Evolutionary conservation across 305 asterid species (phyloP), one percentile per base, ranked within the genome.

Genomic region (Fraxinus velutina): DNA sequence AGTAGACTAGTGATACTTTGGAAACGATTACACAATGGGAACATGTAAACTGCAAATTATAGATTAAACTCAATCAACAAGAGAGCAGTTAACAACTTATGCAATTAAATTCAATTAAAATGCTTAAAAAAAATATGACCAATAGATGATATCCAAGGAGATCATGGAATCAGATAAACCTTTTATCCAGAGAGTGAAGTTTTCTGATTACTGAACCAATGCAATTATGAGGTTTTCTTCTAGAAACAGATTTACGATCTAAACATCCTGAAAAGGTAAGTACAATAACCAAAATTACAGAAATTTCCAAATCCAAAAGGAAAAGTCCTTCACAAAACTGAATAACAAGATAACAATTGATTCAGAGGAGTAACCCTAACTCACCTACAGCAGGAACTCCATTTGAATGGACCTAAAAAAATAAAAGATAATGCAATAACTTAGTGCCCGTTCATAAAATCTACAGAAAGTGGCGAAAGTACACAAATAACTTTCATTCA

Each of bases 151-250:
- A 52, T 34, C 66, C 36, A 79, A 71, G 55, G 52, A 78, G 73
- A 75, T 15, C 29, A 64, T 19, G 29, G 75, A 62, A 79, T 33
- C 29, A 19, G 17, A 12, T 37, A 21, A 89, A 92, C 97, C 99
- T 92, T 76, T 81, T 84, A 80, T 92, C 91, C 44, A 88, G 84
- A 79, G 86, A 81, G 78, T 84, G 88, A 82, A 79, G 78, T 84
- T 92, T 83, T 82, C 89, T 89, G 73, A 95, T 85, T 22, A 94
- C 84, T 72, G 91, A 85, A 39, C 97, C 98, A 76, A 91, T 89
- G 89, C 99, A 95, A 84, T 89, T 92, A 78, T 29, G 86, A 33
- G 88, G 83, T 84, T 82, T 81, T 86, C 81, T 88, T 77, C 83
- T 87, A 80, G 77, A 83, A 80, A 86, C 84, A 87, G 90, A 83